Base-by-base conservation (phyloP, 2,329 filamentous ascomycete species). In the Fusarium sulawesiense region DNA sequence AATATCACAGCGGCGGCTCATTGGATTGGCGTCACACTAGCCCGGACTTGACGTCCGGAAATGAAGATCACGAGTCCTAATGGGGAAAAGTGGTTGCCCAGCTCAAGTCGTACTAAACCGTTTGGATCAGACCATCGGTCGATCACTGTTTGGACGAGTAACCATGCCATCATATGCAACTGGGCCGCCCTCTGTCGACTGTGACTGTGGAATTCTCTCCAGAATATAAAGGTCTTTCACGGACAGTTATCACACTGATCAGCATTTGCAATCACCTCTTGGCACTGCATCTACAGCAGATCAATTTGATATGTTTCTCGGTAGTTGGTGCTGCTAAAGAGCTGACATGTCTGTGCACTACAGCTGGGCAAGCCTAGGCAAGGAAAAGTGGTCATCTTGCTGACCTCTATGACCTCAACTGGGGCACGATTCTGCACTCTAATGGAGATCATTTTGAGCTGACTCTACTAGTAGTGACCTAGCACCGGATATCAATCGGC, bases 71-170 rank as follows among this genome's bases (percentile, higher is more conserved):
- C 32, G 14, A 20, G 23, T 11, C 48, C 62, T 11, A 42, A 61
- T 29, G 7, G 2, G 57, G 55, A 62, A 66, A 61, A 23, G 55
- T 27, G 44, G 49, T 42, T 34, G 20, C 44, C 41, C 29, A 18
- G n/a, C 40, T 55, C 25, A 18, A 7, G 40, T 66, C 18, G 48
- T 61, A 49, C 62, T 66, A 55, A 21, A 29, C 61, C 61, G 55
- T 61, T 56, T 55, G 7, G 7, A 61, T 56, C 21, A 61, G 40
- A 7, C 21, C 56, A 66, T 66, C 48, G 62, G 62, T 30, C 48
- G 62, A 66, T 66, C 55, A 10, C 18, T 49, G 13, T 20, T 23
- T 34, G 34, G 25, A 20, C 20, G 23, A 16, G 44, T 29, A 54
- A 61, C n/a, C 12, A 41, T 66, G 30, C 7, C 44, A 47, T 53